phyloP scores from a whole-genome alignment of 768 basidiomycete genomes.

The Lepiota subincarnata region DNA sequence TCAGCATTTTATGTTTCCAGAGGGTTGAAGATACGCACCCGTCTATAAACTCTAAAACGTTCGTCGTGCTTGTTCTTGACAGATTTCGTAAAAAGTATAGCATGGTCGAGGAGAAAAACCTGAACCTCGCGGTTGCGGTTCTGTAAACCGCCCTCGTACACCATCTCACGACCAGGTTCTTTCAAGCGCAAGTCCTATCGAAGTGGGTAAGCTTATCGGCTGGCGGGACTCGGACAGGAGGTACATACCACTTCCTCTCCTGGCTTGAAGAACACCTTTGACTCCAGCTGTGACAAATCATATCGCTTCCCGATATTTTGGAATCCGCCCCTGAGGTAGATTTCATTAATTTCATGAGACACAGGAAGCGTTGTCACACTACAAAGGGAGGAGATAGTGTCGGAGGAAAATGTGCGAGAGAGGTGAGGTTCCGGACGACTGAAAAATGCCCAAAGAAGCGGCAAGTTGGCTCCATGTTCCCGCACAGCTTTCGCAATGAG shows the following conservation, averaged over 20 bases:
- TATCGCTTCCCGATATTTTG: no score
- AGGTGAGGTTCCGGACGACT: no score
- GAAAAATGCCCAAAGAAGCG: no score
- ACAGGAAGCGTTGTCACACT: no score
- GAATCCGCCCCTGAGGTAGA: no score
- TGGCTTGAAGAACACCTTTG: conserved; percentile 84
- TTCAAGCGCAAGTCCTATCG: conserved; percentile 75
- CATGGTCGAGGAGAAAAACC: conserved; percentile 96
- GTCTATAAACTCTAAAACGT: conserved; percentile 88
- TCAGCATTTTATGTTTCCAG: neutral
- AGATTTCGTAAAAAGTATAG: conserved; percentile 85
- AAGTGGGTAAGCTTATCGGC: neutral
- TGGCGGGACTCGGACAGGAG: conserved; percentile 1
- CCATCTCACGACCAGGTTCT: conserved; percentile 86
- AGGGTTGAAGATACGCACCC: conserved; percentile 46
- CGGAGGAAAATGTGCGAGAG: no score
- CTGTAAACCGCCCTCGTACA: conserved; percentile 87
- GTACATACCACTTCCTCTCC: conserved; percentile 83
- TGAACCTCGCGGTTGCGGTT: conserved; percentile 89
- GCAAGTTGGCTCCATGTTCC: no score
- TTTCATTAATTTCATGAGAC: no score
- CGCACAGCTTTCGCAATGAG: no score
- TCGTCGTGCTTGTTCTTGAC: conserved; percentile 86
- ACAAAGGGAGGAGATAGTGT: no score
- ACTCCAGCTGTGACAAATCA: conserved; percentile 84